Conservation (phyloP, 108 stramenopile genomes). For the Craspedostauros australis region DNA sequence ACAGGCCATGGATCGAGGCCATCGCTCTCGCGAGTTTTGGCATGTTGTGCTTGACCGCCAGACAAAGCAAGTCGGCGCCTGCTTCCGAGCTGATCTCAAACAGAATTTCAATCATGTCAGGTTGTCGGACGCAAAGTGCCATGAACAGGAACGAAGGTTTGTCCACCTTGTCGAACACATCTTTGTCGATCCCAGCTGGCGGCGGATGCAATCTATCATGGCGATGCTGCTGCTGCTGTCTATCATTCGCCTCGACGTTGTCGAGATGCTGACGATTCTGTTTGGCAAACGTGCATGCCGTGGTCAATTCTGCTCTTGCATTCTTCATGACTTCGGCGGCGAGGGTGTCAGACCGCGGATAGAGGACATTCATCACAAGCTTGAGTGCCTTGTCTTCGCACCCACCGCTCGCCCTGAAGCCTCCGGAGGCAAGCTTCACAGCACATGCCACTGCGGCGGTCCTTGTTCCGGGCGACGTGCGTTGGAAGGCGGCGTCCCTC, state of each 20-base stretch:
- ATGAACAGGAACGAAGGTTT: conserved; percentile 74
- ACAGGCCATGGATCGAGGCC: conserved; percentile 73
- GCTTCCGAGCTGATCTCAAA: conserved; percentile 52
- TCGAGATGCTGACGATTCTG: conserved; percentile 49
- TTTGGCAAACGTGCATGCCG: conserved; percentile 39
- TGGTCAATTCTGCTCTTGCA: conserved; percentile 57
- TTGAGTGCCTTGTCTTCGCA: conserved; percentile 81
- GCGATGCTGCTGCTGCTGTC: too few species aligned
- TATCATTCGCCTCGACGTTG: too few species aligned
- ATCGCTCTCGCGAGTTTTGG: conserved; percentile 70
- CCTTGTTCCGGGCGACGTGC: conserved; percentile 31
- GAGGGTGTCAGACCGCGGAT: conserved; percentile 51
- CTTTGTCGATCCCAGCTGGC: conserved; percentile 61
- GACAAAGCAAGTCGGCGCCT: conserved; percentile 69
- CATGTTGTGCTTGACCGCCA: conserved; percentile 71
- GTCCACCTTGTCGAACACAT: conserved; percentile 50
- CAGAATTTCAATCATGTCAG: conserved; percentile 68
- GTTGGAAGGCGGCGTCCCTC: conserved; percentile 74
- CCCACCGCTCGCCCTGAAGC: conserved; percentile 49
- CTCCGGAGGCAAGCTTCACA: conserved; percentile 72
- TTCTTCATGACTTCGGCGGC: conserved; percentile 55
- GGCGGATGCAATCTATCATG: too few species aligned
- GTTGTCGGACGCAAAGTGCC: conserved; percentile 72
- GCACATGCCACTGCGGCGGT: conserved; percentile 54
- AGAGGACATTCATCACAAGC: conserved; percentile 83